These are phyloP conservation scores for Umbelopsis sp. DNA, from an alignment of 192 early-diverging fungal genomes.

Conservation along the genomic window DNA sequence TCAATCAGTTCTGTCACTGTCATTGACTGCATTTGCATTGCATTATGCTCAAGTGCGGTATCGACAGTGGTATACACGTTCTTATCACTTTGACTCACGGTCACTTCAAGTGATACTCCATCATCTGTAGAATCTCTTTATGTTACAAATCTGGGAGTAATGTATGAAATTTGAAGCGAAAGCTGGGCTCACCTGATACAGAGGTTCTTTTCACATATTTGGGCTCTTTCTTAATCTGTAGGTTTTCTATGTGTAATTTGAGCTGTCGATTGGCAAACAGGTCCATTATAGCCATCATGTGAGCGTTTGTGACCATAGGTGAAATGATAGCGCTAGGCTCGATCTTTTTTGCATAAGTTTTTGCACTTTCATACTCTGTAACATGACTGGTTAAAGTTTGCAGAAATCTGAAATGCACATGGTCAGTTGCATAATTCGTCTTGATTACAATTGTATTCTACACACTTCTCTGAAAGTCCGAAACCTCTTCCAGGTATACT, in stretches of 20 bases:
- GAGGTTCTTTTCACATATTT: too few relatives aligned
- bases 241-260: neutral
- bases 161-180: too few relatives aligned
- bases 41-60: too few relatives aligned
- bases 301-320: neutral
- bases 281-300: conserved; percentile 2
- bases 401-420: neutral
- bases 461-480: conserved; percentile 8
- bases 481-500: conserved; percentile 15
- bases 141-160: too few relatives aligned
- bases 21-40: too few relatives aligned
- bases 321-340: neutral
- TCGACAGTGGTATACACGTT: too few relatives aligned
- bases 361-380: neutral
- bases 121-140: too few relatives aligned
- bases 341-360: neutral
- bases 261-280: neutral
- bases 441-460: neutral
- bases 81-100: too few relatives aligned
- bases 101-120: too few relatives aligned
- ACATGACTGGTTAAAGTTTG: neutral
- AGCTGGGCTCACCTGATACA: too few relatives aligned
- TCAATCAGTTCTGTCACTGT: too few relatives aligned
- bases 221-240: neutral
- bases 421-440: too few relatives aligned